Evolutionary conservation across 2,329 filamentous ascomycete genomes (phyloP).

Genomic region (Fusarium chaquense): DNA sequence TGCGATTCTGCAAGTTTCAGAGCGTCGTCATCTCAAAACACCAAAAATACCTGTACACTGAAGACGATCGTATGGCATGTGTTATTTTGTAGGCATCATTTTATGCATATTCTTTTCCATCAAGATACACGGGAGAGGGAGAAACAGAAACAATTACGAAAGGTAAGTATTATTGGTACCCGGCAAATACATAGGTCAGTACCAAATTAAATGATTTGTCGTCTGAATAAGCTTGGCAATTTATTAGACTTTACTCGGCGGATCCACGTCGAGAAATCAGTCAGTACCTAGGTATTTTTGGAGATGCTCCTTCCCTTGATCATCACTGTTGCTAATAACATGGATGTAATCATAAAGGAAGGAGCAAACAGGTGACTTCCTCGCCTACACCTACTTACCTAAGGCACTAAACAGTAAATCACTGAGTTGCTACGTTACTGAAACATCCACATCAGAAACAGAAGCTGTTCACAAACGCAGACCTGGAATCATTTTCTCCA

Average conservation of each 20-base stretch:
- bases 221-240: slow-evolving; percentile 11
- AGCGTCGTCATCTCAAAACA: slow-evolving; percentile 24
- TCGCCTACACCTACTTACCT: not conserved
- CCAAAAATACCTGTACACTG: not conserved
- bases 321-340: not conserved
- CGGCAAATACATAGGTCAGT: not conserved
- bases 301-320: slow-evolving; percentile 7
- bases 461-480: slow-evolving; percentile 24
- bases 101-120: not conserved
- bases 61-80: slow-evolving; percentile 2
- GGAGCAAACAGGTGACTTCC: not conserved
- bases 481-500: not conserved
- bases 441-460: slow-evolving; percentile 9
- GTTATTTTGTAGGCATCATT: not conserved
- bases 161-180: not conserved
- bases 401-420: slow-evolving; percentile 2
- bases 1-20: slow-evolving; percentile 32
- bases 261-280: not conserved
- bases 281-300: slow-evolving; percentile 1
- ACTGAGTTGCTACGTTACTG: not conserved
- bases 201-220: not conserved
- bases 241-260: slow-evolving; percentile 5
- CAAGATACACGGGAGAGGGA: too few species aligned
- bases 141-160: too few species aligned
- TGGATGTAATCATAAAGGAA: not conserved